Evolutionary conservation across 2,329 filamentous ascomycete genomes (phyloP).

Genomic region (Ophiobolus disseminans): DNA sequence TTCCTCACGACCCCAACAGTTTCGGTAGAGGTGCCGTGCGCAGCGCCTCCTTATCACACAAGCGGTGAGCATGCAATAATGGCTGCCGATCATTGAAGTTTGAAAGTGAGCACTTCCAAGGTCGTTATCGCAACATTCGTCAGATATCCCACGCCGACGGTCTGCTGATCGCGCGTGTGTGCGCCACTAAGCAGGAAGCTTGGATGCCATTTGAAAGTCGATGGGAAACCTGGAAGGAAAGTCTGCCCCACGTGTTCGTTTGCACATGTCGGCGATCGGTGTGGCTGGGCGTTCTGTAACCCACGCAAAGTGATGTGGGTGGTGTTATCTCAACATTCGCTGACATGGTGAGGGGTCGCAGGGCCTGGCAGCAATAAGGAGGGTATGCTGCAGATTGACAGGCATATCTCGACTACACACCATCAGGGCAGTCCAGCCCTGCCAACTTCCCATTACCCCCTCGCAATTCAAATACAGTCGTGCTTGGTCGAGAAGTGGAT

Average conservation of each 20-base stretch:
- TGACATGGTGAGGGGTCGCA: too few relatives aligned
- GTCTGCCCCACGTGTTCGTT: conserved; percentile 25
- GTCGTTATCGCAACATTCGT: not conserved
- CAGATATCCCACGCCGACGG: conserved; percentile 1
- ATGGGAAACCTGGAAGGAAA: conserved; percentile 10
- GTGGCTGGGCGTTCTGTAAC: conserved; percentile 4
- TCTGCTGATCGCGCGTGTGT: conserved; percentile 3
- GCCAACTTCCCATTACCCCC: too few relatives aligned
- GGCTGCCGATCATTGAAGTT: not conserved
- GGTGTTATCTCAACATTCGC: conserved; percentile 3
- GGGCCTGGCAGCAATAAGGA: too few relatives aligned
- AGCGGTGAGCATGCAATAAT: conserved; percentile 12
- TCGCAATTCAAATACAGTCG: too few relatives aligned
- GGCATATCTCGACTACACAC: too few relatives aligned
- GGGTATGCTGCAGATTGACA: too few relatives aligned
- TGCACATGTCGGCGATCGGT: conserved; percentile 9
- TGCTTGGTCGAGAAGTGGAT: too few relatives aligned
- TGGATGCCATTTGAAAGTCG: conserved; percentile 7
- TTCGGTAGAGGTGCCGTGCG: conserved; percentile 1
- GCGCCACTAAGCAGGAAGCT: not conserved
- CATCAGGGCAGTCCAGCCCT: too few relatives aligned
- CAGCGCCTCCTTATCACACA: conserved; percentile 8
- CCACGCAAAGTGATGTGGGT: not conserved
- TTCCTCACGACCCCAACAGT: conserved; percentile 3
- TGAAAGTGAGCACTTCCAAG: too few relatives aligned